Percentiles rank a stretch among this genome's conserved stretches.
Conservation (phyloP, 371 early-diverging fungal species). For the Apophysomyces ossiformis region DNA sequence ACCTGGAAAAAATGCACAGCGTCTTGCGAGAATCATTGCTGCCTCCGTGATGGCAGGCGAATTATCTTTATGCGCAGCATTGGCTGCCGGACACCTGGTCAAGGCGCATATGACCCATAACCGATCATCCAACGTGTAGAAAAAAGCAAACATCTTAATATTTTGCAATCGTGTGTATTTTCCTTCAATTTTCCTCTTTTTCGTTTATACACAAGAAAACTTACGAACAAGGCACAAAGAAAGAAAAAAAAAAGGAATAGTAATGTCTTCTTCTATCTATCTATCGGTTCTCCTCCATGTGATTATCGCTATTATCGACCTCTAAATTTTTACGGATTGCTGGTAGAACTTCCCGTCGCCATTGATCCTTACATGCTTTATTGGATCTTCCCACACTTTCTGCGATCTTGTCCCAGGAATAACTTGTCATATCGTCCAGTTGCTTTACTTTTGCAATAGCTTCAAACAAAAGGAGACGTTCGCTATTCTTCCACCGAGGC, state of each 20-base stretch:
- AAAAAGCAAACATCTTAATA: not conserved
- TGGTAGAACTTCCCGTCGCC: constrained; percentile 46
- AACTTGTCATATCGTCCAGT: constrained; percentile 41
- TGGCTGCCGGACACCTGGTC: constrained; percentile 88
- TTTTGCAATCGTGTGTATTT: not conserved
- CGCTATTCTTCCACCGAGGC: constrained; percentile 38
- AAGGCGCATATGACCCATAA: constrained; percentile 86
- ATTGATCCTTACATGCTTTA: constrained; percentile 54
- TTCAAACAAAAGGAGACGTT: constrained; percentile 26
- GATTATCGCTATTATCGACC: not conserved
- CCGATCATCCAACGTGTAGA: constrained; percentile 22
- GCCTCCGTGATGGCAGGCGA: constrained; percentile 98
- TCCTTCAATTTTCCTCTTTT: not conserved
- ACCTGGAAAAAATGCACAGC: constrained; percentile 91
- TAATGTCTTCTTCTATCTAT: not conserved
- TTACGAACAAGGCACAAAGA: not conserved
- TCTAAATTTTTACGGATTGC: not conserved
- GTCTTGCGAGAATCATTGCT: constrained; percentile 88
- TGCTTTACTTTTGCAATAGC: constrained; percentile 36
- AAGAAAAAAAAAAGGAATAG: not conserved
- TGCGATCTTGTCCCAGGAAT: constrained; percentile 40
- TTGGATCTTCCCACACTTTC: constrained; percentile 26
- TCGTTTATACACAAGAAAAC: not conserved
- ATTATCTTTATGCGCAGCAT: constrained; percentile 85
- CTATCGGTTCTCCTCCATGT: not conserved